Conservation (phyloP, 78 protist genomes). For the Isochrysis galbana region DNA sequence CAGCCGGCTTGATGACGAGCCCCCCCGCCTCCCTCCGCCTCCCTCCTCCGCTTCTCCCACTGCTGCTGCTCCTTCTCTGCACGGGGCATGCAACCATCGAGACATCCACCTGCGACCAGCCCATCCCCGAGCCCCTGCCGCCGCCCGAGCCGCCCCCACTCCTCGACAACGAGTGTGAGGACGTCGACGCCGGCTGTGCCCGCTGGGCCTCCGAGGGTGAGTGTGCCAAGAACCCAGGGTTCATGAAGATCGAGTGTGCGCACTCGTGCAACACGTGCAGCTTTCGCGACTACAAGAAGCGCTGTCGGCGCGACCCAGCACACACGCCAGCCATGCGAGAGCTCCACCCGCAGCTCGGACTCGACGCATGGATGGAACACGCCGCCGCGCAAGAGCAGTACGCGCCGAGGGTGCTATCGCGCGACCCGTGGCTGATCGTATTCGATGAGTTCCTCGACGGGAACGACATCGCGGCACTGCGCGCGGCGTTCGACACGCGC, state of each 20-base stretch:
- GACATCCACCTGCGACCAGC: too few species aligned
- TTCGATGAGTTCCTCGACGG: neutral
- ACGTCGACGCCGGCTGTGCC: neutral
- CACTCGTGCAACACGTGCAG: neutral
- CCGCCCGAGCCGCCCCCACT: too few species aligned
- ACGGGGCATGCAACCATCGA: too few species aligned
- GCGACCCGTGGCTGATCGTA: neutral
- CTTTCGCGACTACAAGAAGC: neutral
- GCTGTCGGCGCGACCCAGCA: neutral
- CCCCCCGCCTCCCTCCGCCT: too few species aligned
- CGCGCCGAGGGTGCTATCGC: neutral
- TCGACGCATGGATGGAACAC: neutral
- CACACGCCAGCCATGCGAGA: neutral
- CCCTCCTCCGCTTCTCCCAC: too few species aligned
- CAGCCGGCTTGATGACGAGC: too few species aligned
- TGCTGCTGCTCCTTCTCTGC: too few species aligned
- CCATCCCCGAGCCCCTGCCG: too few species aligned
- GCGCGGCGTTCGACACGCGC: neutral
- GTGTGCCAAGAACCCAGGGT: neutral
- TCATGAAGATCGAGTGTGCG: neutral
- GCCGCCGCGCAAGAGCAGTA: neutral
- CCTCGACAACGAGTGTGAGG: too few species aligned
- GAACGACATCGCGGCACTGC: neutral
- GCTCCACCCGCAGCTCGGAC: too few species aligned
- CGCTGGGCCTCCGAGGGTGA: neutral